A percentile compares a stretch with the other conserved stretches of the same genome.
These are phyloP conservation scores for Megacollybia marginata DNA, from an alignment of 768 basidiomycete genomes.

Conservation along the genomic window DNA sequence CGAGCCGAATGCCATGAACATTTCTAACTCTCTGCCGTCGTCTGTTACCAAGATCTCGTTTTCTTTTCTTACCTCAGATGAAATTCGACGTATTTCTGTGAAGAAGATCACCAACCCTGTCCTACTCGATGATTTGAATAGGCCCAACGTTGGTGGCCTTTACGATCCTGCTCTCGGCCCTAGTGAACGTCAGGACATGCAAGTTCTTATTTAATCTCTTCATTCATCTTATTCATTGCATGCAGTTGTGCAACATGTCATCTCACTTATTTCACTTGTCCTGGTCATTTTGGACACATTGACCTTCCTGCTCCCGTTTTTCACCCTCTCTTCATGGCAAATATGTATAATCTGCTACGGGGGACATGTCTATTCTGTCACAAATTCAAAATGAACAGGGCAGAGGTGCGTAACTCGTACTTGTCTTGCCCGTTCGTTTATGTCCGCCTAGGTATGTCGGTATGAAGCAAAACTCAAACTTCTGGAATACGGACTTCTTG, in stretches of 20 bases:
- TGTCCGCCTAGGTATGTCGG: conserved; percentile 55
- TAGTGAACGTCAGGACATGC: conserved; percentile 86
- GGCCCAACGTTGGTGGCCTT: conserved; percentile 85
- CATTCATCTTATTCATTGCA: conserved; percentile 8
- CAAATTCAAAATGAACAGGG: conserved; percentile 71
- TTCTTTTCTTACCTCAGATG: conserved; percentile 82
- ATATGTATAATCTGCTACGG: conserved; percentile 82
- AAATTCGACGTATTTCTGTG: conserved; percentile 91
- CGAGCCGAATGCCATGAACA: conserved; percentile 58
- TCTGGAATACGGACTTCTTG: conserved; percentile 82
- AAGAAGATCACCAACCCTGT: conserved; percentile 93
- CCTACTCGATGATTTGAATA: conserved; percentile 87
- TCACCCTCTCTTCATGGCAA: conserved; percentile 92
- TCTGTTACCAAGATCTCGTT: conserved; percentile 83
- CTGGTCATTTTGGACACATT: conserved; percentile 97
- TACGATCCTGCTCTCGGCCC: conserved; percentile 97
- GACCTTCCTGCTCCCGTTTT: conserved; percentile 93
- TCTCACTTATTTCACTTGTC: conserved; percentile 89
- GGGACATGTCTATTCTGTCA: conserved; percentile 94
- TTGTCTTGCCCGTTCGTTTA: conserved; percentile 3
- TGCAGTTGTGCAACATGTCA: conserved; percentile 88
- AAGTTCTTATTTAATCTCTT: conserved; percentile 5
- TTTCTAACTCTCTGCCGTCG: conserved; percentile 82
- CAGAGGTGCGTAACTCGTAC: conserved; percentile 37
- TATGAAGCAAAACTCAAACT: conserved; percentile 82